A percentile compares a stretch with the other conserved stretches of the same genome.
These are phyloP conservation scores for Arctium minus DNA, from an alignment of 129 eudicot species.

Conservation along the genomic window DNA sequence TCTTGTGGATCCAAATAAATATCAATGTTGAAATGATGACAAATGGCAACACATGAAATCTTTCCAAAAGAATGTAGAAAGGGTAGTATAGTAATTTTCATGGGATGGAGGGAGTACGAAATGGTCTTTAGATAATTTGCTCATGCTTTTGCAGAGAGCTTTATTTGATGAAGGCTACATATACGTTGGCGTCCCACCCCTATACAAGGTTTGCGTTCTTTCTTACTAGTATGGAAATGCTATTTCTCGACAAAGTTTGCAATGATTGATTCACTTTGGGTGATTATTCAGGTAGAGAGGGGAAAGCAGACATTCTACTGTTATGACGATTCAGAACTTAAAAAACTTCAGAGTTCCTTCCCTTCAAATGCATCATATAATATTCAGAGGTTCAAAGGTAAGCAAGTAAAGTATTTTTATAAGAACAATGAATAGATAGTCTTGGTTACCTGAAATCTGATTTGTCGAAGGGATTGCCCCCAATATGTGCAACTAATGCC, in stretches of 20 bases:
- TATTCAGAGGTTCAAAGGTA: conserved; percentile 98
- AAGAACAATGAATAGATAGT: not conserved
- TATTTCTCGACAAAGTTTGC: not conserved
- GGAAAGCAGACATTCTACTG: conserved; percentile 86
- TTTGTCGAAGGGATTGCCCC: not conserved
- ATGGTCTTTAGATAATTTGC: not conserved
- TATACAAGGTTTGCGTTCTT: conserved; percentile 65
- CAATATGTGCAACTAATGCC: too few species aligned
- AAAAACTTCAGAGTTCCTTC: conserved; percentile 54
- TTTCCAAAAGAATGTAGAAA: not conserved
- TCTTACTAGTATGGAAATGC: not conserved
- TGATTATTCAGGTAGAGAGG: conserved; percentile 70
- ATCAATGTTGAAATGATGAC: conserved; percentile 6
- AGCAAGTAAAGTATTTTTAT: not conserved
- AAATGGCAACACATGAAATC: not conserved
- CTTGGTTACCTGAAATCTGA: not conserved
- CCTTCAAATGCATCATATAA: conserved; percentile 87
- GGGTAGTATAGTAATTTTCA: not conserved
- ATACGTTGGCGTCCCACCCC: conserved; percentile 98
- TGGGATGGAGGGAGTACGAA: not conserved
- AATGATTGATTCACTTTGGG: conserved; percentile 15
- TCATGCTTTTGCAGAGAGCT: conserved; percentile 64
- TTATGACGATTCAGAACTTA: conserved; percentile 74
- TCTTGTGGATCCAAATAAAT: not conserved
- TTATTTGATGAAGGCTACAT: conserved; percentile 92